These are phyloP conservation scores for Phyllosticta paracitricarpa DNA, from an alignment of 2,329 filamentous ascomycete species.

Conservation along the genomic window DNA sequence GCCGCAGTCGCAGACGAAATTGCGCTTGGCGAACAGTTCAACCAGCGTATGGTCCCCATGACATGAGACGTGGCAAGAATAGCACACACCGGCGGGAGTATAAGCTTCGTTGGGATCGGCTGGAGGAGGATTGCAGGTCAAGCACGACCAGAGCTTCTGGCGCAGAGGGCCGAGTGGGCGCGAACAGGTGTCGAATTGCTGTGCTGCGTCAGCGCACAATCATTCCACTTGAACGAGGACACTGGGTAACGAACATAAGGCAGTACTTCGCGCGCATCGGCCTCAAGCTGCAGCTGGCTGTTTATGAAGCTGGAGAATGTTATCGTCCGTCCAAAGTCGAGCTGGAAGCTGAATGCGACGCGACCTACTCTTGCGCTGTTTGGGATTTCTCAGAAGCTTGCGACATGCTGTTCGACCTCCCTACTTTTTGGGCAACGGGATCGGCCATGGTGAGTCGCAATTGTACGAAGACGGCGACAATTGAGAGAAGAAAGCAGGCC, in stretches of 20 bases:
- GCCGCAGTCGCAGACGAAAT: slow-evolving; percentile 95
- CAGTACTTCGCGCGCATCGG: slow-evolving; percentile 86
- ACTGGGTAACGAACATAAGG: slow-evolving; percentile 61
- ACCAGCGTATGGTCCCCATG: slow-evolving; percentile 92
- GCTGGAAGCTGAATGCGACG: slow-evolving; percentile 1
- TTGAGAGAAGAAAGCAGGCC: background rate
- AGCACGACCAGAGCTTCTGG: slow-evolving; percentile 81
- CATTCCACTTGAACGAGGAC: slow-evolving; percentile 2
- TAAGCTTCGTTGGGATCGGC: slow-evolving; percentile 51
- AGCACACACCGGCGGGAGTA: slow-evolving; percentile 77
- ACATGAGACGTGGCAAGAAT: slow-evolving; percentile 92
- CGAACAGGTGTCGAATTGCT: slow-evolving; percentile 93
- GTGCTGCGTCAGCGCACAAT: slow-evolving; percentile 13
- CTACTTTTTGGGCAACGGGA: background rate
- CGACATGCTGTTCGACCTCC: slow-evolving; percentile 29
- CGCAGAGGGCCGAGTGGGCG: slow-evolving; percentile 78
- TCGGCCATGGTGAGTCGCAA: background rate
- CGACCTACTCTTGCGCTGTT: slow-evolving; percentile 40
- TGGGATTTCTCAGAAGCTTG: slow-evolving; percentile 43
- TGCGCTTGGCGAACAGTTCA: slow-evolving; percentile 89
- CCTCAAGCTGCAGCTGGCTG: slow-evolving; percentile 81
- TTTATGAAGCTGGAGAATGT: slow-evolving; percentile 61
- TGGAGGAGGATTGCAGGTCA: slow-evolving; percentile 85
- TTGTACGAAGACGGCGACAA: background rate
- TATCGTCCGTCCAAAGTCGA: background rate